These are phyloP conservation scores for Phytophthora podocarpi DNA, from an alignment of 352 stramenopile species.

Conservation along the genomic window DNA sequence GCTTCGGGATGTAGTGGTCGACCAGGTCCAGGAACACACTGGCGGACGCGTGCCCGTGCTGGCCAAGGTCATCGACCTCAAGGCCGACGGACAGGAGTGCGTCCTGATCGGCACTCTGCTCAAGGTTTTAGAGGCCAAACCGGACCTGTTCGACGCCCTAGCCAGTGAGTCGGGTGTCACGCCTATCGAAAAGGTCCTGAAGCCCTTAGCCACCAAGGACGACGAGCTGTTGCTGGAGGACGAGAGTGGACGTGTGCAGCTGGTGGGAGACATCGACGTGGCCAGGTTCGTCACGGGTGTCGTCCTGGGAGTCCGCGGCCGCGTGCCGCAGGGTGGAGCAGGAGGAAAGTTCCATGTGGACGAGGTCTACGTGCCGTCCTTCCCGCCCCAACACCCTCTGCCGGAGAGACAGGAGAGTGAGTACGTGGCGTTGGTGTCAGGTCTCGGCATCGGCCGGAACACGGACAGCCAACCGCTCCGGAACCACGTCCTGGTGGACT, in stretches of 20 bases:
- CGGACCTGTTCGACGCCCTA: constrained; percentile 85
- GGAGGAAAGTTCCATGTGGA: constrained; percentile 61
- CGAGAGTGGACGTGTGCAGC: constrained; percentile 83
- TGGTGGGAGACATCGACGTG: constrained; percentile 61
- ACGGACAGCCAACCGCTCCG: constrained; percentile 42
- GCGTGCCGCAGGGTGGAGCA: constrained; percentile 43
- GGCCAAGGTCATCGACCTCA: constrained; percentile 81
- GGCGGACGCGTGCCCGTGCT: constrained; percentile 39
- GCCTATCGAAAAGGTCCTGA: constrained; percentile 38
- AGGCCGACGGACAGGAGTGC: constrained; percentile 64
- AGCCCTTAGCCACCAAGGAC: constrained; percentile 59
- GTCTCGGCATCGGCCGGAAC: constrained; percentile 50
- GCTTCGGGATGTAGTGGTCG: constrained; percentile 66
- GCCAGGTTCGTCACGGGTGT: constrained; percentile 72
- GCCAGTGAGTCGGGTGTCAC: constrained; percentile 58
- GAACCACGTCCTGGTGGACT: constrained; percentile 79
- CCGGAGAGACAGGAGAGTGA: constrained; percentile 51
- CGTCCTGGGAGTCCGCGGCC: constrained; percentile 69
- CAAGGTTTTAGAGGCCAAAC: constrained; percentile 79
- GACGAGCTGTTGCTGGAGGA: constrained; percentile 90
- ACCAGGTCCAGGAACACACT: constrained; percentile 42
- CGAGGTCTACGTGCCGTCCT: constrained; percentile 58
- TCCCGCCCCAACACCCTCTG: constrained; percentile 55
- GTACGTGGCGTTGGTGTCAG: constrained; percentile 76
- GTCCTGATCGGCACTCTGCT: constrained; percentile 85